A percentile compares a stretch with the other conserved stretches of the same genome.
These are phyloP conservation scores for Mortierella sp. DNA, from an alignment of 371 early-diverging fungal species.

Conservation along the genomic window DNA sequence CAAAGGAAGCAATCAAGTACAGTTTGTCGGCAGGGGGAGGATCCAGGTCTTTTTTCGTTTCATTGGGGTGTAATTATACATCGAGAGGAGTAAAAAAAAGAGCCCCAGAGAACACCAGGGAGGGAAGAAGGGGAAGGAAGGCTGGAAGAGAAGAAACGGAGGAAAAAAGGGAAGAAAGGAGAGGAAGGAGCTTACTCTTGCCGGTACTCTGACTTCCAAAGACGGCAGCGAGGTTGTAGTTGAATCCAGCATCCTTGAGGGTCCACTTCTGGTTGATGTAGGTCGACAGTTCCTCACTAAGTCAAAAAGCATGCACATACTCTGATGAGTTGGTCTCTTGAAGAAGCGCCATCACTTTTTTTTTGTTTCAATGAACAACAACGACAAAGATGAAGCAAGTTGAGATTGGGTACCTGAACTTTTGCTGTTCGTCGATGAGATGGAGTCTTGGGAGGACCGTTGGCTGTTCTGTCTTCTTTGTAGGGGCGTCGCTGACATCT, in stretches of 20 bases:
- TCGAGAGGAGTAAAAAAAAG: neutral
- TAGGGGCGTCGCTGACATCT: conserved; percentile 35
- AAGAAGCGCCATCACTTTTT: too few relatives aligned
- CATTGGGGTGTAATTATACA: neutral
- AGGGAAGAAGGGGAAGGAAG: neutral
- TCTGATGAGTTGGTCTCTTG: too few relatives aligned
- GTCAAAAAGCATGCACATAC: conserved; percentile 12
- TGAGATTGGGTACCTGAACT: conserved; percentile 75
- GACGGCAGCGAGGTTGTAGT: conserved; percentile 96
- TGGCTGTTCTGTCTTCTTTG: conserved; percentile 39
- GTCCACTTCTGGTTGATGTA: conserved; percentile 88
- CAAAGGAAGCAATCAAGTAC: too few relatives aligned
- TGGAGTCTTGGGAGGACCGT: conserved; percentile 76
- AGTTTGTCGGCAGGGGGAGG: neutral
- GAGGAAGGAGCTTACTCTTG: conserved; percentile 81
- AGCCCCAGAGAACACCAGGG: conserved; percentile 2
- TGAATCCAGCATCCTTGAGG: conserved; percentile 89
- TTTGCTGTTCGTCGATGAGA: conserved; percentile 85
- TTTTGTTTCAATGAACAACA: too few relatives aligned
- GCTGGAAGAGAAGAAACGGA: neutral
- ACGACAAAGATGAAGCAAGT: neutral
- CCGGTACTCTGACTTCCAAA: conserved; percentile 99
- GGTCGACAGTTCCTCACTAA: conserved; percentile 72
- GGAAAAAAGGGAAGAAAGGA: neutral
- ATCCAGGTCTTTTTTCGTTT: neutral